A percentile compares a stretch with the other conserved stretches of the same genome.
Conservation (phyloP, 2,329 filamentous ascomycete genomes). For the Monosporascus sp. region DNA sequence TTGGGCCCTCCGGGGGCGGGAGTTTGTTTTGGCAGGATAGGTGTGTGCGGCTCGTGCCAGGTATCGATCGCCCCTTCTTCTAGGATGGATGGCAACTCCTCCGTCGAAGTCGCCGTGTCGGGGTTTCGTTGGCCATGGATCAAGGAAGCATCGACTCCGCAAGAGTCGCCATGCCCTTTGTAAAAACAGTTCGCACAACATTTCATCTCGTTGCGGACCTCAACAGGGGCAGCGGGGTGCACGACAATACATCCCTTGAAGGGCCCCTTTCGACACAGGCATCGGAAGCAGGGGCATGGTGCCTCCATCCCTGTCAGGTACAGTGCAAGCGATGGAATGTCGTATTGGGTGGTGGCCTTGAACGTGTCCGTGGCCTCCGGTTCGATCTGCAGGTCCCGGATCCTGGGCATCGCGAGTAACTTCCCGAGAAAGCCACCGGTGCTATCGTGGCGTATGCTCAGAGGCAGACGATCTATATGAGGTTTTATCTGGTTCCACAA, state of each 20-base stretch:
- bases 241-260: not conserved
- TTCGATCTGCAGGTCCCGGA: not conserved
- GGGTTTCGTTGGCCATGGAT: not conserved
- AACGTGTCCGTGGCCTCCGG: not conserved
- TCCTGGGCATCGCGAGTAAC: not conserved
- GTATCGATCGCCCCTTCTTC: not conserved
- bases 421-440: not conserved
- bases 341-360: accelerated
- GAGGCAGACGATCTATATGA: not conserved
- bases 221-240: not conserved
- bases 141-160: not conserved
- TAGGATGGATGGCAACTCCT: not conserved
- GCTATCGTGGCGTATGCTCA: not conserved
- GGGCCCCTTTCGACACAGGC: not conserved
- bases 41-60: not conserved
- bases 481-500: not conserved
- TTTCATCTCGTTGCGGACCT: not conserved
- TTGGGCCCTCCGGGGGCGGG: too few relatives aligned
- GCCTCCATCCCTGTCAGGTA: not conserved
- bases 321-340: not conserved
- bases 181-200: not conserved
- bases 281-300: not conserved
- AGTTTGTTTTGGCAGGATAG: too few relatives aligned
- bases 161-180: not conserved
- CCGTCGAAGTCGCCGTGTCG: too few relatives aligned